Base-by-base conservation (phyloP, 1,284 basidiomycete species). In the Apiotrichum veenhuisii region DNA sequence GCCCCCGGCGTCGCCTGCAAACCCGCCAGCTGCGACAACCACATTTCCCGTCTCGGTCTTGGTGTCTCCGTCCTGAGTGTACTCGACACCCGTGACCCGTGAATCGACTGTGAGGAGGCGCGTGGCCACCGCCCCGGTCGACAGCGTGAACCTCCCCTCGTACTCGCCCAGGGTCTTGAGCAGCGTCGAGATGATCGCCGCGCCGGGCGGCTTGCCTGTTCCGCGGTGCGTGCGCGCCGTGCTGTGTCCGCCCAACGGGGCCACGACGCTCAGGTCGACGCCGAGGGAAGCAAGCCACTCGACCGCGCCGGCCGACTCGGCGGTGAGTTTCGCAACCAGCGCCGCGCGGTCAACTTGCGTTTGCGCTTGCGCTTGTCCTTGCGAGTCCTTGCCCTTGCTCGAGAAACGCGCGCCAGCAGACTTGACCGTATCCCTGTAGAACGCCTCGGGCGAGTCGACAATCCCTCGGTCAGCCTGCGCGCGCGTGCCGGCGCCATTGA, bases 21-120 rank as follows among this genome's bases (percentile, higher is more conserved):
- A 60, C 14, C 58, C 58, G 38, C 58, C 58, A 3, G 55, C 12
- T 0, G 58, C 58, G 26, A 60, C 50, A 14, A 60, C 58, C 17
- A 60, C 58, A 2, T 43, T 10, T 3, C 47, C 44, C 26, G 36
- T 46, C 11, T 53, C 44, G 30, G 55, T 26, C 9, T 41, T 43
- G 2, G 7, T 20, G 22, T 26, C 15, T 25, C 43, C 43, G 22
- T 46, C 54, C 18, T 27, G 41, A 0, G 43, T 20, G 30, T 44
- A 43, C 22, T 22, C n/a, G 1, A 58, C 56, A 23, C 52, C 56
- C 12, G 5, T 45, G 26, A 54, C 52, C 1, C 26, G 52, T 5
- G 42, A 41, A 2, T 14, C 23, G 26, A 15, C 17, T 2, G 30
- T 25, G 18, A 34, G 20, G 11, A 60, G 48, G 11, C n/a, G 26